Evolutionary conservation across 2,329 filamentous ascomycete species (phyloP), one percentile per base, ranked within the genome.

Genomic region (Akanthomyces dipterigenus): DNA sequence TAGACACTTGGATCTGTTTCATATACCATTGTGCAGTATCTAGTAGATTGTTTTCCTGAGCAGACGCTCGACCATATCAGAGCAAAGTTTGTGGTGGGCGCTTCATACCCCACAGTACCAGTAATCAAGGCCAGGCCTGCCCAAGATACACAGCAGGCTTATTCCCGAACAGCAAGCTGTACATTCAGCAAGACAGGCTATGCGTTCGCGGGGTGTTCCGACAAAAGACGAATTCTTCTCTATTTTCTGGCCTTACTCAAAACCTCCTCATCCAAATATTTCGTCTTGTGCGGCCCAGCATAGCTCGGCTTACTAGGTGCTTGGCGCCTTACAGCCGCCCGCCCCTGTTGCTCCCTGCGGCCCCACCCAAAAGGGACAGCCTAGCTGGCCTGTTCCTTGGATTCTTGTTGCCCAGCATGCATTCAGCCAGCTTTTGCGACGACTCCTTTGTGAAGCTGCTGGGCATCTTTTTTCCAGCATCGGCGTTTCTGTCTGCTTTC

Each of bases 351-450:
- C 43, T 42, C 55, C 43, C 24, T 58, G 45, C 18, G 18, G 56
- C 46, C 56, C 56, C 56, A 59, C 46, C 28, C 42, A 50, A 51
- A 59, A 49, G 18, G 43, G 34, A 40, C 31, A 28, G 56, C 56
- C 46, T 34, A 31, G 36, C 38, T 51, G 36, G 46, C 45, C 45
- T 58, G 48, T 59, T 40, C 46, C 36, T 8, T n/a, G 45, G 45
- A 50, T 49, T 48, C 7, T 18, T 18, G 20, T 18, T 34, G n/a
- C n/a, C n/a, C n/a, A n/a, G n/a, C n/a, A 49, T 40, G 26, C 45
- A 46, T 26, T 34, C 54, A n/a, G 54, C 55, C 55, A 59, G 38
- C 28, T 31, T 51, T 59, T 43, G 56, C 56, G 46, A 59, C 45
- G 3, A 49, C 45, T 50, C 55, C 55, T 58, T 58, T 50, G 55